Evolutionary conservation across 306 rosid genomes (phyloP).

Genomic region (Myrica gale): DNA sequence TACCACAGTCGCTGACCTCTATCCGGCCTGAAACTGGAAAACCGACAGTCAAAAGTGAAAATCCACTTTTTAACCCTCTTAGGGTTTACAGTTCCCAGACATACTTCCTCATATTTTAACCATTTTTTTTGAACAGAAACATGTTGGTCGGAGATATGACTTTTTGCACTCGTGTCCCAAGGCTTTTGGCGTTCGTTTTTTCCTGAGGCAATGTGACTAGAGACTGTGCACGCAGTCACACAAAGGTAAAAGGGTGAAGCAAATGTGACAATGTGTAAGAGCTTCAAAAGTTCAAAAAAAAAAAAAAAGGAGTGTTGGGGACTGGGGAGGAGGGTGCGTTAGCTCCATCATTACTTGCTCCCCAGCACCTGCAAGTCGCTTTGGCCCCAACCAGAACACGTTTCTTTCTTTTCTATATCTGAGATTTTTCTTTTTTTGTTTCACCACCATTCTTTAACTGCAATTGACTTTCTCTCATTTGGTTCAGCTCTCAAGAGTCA

Average conservation of each 20-base stretch:
- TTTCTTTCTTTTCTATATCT: not conserved
- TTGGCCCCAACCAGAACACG: conserved; percentile 1
- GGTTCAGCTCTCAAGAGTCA: not conserved
- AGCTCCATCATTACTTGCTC: conserved; percentile 44
- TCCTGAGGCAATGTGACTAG: too few relatives aligned
- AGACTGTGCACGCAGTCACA: conserved; percentile 40
- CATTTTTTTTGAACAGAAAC: conserved; percentile 1
- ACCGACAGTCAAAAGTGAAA: not conserved
- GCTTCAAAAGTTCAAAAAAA: not conserved
- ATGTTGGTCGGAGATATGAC: not conserved
- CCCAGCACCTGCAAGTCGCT: conserved; percentile 25
- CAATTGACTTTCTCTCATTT: not conserved
- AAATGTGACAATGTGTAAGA: conserved; percentile 18
- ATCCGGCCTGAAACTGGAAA: not conserved
- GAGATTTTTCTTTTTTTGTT: not conserved
- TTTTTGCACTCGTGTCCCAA: conserved; percentile 18
- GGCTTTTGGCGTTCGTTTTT: not conserved
- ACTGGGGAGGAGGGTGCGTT: conserved; percentile 4
- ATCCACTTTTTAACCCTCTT: conserved; percentile 11
- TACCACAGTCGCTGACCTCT: not conserved
- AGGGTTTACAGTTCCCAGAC: conserved; percentile 22
- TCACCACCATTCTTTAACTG: conserved; percentile 14
- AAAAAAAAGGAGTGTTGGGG: not conserved
- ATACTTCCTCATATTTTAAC: conserved; percentile 21
- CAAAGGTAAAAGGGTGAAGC: conserved; percentile 27